Evolutionary conservation across 345 rosid species (phyloP), one percentile per base, ranked within the genome.

Genomic region (Salix dunnii): DNA sequence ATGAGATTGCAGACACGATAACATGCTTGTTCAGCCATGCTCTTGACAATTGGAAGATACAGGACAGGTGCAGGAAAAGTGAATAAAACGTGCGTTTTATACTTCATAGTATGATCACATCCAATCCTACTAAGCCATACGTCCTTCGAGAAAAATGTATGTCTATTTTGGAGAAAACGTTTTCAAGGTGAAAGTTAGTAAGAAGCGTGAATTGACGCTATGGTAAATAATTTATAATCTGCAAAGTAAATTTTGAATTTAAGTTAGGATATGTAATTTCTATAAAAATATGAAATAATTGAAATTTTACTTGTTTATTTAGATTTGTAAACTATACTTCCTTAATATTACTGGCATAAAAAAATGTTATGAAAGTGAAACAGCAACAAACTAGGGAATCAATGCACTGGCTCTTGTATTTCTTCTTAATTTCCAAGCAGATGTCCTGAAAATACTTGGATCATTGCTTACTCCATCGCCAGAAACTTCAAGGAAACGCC

Each of bases 81-180:
- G 84, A 80, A 67, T 38, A 74, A 86, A 78, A 33, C 36, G 36
- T 33, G 36, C 36, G 36, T 33, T 33, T 33, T 84, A 84, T 80
- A 82, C 74, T 60, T 36, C 51, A 67, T 46, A 42, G 70, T 73
- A 30, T 70, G 7, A 21, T 60, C 66, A 53, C 72, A 67, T 74
- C 49, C 61, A 70, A 77, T 77, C 76, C 72, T 35, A 55, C 40
- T 13, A 53, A 70, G 58, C 18, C 67, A 71, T 21, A 70, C 60
- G 72, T 76, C 79, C 64, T 38, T 43, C 23, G 73, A 76, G 73
- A 78, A 43, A 51, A 70, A n/a, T 66, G 36, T 35, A 28, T 55
- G 69, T 63, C 71, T 61, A 71, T 49, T 38, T 72, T 55, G 20
- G 70, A 46, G 63, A 61, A 51, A 67, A 28, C 74, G 55, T 31